Evolutionary conservation across 2,329 filamentous ascomycete genomes (phyloP).

Genomic region (Geosmithia putterillii): DNA sequence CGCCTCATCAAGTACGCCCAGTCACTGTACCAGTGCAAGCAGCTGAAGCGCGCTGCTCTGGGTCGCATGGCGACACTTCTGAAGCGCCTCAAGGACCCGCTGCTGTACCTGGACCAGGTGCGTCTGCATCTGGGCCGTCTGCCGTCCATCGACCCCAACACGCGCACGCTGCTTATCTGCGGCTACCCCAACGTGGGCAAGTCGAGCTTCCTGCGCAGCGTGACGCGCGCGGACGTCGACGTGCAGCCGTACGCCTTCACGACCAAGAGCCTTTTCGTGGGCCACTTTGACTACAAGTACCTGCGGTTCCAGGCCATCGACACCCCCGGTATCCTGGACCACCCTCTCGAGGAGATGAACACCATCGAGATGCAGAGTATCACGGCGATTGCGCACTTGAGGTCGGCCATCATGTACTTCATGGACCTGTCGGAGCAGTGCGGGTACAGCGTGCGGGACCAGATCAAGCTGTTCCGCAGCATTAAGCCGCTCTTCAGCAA

Average conservation of each 20-base stretch:
- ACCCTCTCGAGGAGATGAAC: constrained; percentile 98
- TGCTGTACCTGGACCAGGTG: constrained; percentile 83
- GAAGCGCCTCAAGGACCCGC: constrained; percentile 85
- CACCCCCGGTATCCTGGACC: constrained; percentile 95
- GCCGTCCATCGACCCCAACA: constrained; percentile 97
- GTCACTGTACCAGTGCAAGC: constrained; percentile 96
- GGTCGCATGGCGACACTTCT: constrained; percentile 98
- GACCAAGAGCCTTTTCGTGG: constrained; percentile 92
- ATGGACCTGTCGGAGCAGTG: constrained; percentile 97
- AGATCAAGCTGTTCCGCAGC: constrained; percentile 90
- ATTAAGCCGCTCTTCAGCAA: constrained; percentile 96
- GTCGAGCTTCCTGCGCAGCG: constrained; percentile 84
- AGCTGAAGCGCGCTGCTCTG: constrained; percentile 89
- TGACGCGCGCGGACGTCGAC: constrained; percentile 90
- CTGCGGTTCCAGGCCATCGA: constrained; percentile 65
- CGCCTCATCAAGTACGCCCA: constrained; percentile 87
- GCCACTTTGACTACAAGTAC: constrained; percentile 90
- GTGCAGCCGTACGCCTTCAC: constrained; percentile 98
- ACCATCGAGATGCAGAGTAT: constrained; percentile 99
- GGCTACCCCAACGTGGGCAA: constrained; percentile 98
- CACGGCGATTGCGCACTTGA: constrained; percentile 91
- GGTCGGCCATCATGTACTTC: constrained; percentile 92
- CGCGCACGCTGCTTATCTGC: constrained; percentile 87
- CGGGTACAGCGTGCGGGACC: constrained; percentile 83
- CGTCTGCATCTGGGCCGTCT: constrained; percentile 95